Evolutionary conservation across 2,329 filamentous ascomycete genomes (phyloP).

Genomic region (Fusarium sp.): DNA sequence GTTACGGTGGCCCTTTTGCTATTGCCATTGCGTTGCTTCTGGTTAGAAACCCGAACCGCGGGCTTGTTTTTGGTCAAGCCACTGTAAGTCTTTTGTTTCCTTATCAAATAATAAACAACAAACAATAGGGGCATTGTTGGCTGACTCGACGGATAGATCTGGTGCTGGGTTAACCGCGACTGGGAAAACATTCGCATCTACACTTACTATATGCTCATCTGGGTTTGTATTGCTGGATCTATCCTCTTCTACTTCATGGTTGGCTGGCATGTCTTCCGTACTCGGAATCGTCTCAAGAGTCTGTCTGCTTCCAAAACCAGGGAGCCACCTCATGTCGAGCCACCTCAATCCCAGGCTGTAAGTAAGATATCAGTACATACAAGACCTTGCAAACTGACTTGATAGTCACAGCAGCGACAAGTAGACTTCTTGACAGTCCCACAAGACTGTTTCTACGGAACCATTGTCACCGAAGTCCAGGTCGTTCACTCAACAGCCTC

Average conservation of each 20-base stretch:
- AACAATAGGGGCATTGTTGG: neutral
- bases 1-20: constrained; percentile 78
- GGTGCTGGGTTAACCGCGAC: constrained; percentile 70
- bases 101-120: no score
- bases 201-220: constrained; percentile 72
- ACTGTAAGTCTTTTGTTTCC: constrained; percentile 58
- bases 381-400: constrained; percentile 5
- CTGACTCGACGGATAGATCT: constrained; percentile 59
- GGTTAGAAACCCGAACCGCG: constrained; percentile 56
- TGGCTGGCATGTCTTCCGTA: constrained; percentile 70
- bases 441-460: constrained; percentile 60
- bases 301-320: constrained; percentile 57
- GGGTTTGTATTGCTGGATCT: constrained; percentile 69
- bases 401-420: constrained; percentile 26
- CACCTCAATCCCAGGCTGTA: constrained; percentile 44
- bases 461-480: constrained; percentile 66
- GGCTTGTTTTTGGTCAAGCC: constrained; percentile 67
- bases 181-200: constrained; percentile 71
- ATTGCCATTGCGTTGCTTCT: constrained; percentile 76
- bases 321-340: constrained; percentile 50
- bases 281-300: constrained; percentile 67
- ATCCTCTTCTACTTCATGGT: constrained; percentile 68
- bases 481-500: constrained; percentile 53
- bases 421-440: constrained; percentile 45
- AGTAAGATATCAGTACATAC: neutral